Percentiles rank a stretch among this genome's conserved stretches.
Conservation (phyloP, 257 asterid genomes). For the Nyctanthes arbortristis region DNA sequence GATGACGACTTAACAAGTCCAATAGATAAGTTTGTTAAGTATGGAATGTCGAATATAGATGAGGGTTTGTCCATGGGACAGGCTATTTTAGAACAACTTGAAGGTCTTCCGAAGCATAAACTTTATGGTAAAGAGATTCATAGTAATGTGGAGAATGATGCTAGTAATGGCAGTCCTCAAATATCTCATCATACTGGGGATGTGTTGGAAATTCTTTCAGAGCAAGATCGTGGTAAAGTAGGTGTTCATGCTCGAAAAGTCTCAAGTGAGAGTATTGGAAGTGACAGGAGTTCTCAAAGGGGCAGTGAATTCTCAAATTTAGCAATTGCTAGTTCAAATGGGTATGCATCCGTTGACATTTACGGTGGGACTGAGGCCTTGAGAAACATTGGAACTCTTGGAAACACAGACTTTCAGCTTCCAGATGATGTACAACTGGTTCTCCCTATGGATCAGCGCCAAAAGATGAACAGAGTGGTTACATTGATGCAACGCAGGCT, state of each 20-base stretch:
- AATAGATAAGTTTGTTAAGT: slow-evolving; percentile 85
- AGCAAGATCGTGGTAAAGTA: slow-evolving; percentile 37
- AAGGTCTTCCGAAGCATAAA: slow-evolving; percentile 71
- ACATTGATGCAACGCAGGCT: slow-evolving; percentile 75
- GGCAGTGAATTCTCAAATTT: slow-evolving; percentile 59
- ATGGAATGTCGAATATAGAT: slow-evolving; percentile 91
- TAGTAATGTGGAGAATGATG: slow-evolving; percentile 34
- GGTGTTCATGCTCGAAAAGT: slow-evolving; percentile 60
- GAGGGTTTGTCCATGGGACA: slow-evolving; percentile 98
- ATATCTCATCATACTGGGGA: slow-evolving; percentile 43
- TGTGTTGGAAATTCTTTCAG: slow-evolving; percentile 34
- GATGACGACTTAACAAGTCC: slow-evolving; percentile 82
- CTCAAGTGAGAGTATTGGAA: slow-evolving; percentile 78
- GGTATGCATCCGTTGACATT: slow-evolving; percentile 44
- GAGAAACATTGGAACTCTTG: slow-evolving; percentile 39
- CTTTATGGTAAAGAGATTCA: slow-evolving; percentile 38
- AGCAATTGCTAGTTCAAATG: slow-evolving; percentile 51
- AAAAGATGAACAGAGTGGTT: slow-evolving; percentile 75
- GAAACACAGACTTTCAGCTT: slow-evolving; percentile 52
- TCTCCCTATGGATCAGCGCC: slow-evolving; percentile 85
- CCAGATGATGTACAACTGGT: slow-evolving; percentile 69
- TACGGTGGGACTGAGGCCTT: slow-evolving; percentile 51
- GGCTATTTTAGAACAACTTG: slow-evolving; percentile 89
- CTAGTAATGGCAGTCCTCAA: slow-evolving; percentile 61
- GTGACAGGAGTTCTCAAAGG: slow-evolving; percentile 69